phyloP scores from a whole-genome alignment of 306 rosid genomes.

The Rosa lucieae region DNA sequence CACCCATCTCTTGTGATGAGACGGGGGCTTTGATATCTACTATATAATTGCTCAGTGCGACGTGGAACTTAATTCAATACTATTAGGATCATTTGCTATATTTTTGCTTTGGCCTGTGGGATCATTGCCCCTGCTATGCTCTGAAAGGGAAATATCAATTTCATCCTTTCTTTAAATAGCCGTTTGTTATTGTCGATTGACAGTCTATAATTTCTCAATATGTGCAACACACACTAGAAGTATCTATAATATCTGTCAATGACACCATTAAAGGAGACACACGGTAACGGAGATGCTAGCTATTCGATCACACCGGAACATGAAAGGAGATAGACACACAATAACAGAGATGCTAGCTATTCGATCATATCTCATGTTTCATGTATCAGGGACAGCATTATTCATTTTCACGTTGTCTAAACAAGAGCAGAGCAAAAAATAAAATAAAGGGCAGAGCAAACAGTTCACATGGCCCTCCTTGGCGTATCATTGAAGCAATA shows the following conservation, averaged over 20 bases:
- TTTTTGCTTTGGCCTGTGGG: constrained; percentile 3
- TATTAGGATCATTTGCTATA: constrained; percentile 17
- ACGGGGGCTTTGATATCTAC: neutral
- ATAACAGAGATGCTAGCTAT: neutral
- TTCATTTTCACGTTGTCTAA: neutral
- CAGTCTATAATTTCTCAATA: neutral
- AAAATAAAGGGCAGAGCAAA: neutral
- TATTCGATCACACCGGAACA: too few species aligned
- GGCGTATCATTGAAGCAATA: neutral
- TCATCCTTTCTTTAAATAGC: neutral
- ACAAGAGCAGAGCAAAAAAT: neutral
- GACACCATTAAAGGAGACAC: neutral
- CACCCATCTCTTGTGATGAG: constrained; percentile 12
- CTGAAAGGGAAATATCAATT: neutral
- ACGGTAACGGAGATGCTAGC: neutral
- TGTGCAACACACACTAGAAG: neutral
- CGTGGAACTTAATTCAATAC: neutral
- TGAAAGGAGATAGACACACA: neutral
- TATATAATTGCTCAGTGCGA: neutral
- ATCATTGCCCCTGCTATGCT: neutral
- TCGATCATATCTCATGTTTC: neutral
- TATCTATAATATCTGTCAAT: too few species aligned
- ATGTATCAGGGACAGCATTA: neutral
- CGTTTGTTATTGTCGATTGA: neutral
- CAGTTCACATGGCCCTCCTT: neutral